Base-by-base conservation (phyloP, 306 rosid genomes). In the Prunus kanzakura region DNA sequence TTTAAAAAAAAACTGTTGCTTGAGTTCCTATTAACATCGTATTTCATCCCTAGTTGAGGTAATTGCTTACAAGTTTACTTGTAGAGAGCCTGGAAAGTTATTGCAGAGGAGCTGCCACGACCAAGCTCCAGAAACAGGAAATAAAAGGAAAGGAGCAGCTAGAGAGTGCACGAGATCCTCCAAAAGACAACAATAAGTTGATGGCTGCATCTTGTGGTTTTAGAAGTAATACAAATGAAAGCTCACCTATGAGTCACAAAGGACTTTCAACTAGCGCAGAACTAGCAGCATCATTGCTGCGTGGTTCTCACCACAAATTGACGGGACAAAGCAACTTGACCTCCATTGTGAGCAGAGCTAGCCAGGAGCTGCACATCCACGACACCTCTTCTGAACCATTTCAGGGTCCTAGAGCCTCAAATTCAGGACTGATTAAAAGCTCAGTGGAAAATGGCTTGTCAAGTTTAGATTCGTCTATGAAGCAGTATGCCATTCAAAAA, bases 71-170 rank as follows among this genome's bases (percentile, higher is more conserved):
- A 29, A 41, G 30, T 65, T 50, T 27, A 43, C 43, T 74, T 35
- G 23, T n/a, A 82, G 86, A 78, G 77, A 68, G 77, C 76, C 67
- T 63, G 62, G 78, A 78, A 62, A 50, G 67, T 52, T 78, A 51
- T 46, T 49, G 61, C 73, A 43, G 18, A 72, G 72, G 47, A 49
- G 50, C 66, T 35, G 45, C 14, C 29, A 47, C 29, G 18, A 11
- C 73, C 25, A 73, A 69, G 25, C 63, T 73, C 27, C 27, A 19
- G 60, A 69, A 23, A 30, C 32, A 22, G 55, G 66, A 62, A 73
- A n/a, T 46, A 45, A 46, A 47, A 62, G 73, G 29, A 57, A 78
- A 51, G 19, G 38, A 11, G 51, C 41, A 23, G 11, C 23, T 47
- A 18, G 50, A 69, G 30, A 10, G 76, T 29, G 74, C 74, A 62